Percentiles rank a stretch among this genome's conserved stretches.
Conservation (phyloP, 1,284 basidiomycete genomes). For the Sanghuangporus weigelae region DNA sequence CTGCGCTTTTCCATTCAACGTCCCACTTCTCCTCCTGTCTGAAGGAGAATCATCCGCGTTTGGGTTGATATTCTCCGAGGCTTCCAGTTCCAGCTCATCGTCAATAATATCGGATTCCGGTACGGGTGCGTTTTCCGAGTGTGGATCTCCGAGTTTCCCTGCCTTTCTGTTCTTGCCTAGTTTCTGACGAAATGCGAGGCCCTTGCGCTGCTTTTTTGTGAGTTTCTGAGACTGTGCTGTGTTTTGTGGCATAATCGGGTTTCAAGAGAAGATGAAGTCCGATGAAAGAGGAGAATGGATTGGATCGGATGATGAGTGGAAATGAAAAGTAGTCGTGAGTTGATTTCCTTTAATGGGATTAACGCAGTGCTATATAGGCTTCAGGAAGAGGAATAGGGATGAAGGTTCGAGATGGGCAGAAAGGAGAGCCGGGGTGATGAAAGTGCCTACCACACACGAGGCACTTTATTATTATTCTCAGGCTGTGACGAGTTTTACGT, state of each 20-base stretch:
- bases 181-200: conserved; percentile 19
- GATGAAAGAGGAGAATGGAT: neutral
- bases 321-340: neutral
- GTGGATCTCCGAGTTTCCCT: conserved; percentile 6
- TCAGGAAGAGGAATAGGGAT: neutral
- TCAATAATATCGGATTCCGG: conserved; percentile 1
- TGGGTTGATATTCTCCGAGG: neutral
- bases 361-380: neutral
- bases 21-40: neutral
- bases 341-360: neutral
- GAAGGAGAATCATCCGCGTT: neutral
- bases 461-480: neutral
- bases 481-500: neutral
- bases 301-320: neutral
- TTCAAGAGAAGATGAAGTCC: neutral
- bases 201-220: conserved; percentile 21
- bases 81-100: neutral
- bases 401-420: too few species aligned
- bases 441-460: conserved; percentile 14
- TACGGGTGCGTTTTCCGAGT: conserved; percentile 9
- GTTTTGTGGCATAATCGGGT: neutral
- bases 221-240: conserved; percentile 16
- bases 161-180: conserved; percentile 16
- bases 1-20: neutral
- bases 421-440: conserved; percentile 5